These are phyloP conservation scores for Giardia duodenalis DNA, from an alignment of 208 protist species.

Conservation along the genomic window DNA sequence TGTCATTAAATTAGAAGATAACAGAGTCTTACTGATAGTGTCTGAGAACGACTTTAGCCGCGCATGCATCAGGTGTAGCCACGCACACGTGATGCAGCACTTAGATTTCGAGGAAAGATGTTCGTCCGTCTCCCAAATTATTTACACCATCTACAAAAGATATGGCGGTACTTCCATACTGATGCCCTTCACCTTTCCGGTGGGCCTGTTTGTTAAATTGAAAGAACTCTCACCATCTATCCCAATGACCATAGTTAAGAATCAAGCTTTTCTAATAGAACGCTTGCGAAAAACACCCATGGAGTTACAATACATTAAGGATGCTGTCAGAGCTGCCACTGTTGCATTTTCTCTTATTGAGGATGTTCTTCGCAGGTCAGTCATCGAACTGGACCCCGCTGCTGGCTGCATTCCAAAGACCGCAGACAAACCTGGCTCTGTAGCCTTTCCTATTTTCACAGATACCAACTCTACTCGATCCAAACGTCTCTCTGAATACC, in stretches of 20 bases:
- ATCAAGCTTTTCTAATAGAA: background rate
- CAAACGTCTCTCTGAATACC: background rate
- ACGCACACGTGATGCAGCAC: background rate
- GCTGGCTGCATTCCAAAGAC: too few species aligned
- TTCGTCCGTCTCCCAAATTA: background rate
- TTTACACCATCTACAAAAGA: background rate
- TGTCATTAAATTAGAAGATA: background rate
- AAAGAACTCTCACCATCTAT: background rate
- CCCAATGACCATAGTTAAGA: background rate
- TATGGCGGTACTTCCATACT: background rate
- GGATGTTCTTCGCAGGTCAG: background rate
- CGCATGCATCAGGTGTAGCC: background rate
- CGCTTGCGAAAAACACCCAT: background rate
- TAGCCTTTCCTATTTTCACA: too few species aligned
- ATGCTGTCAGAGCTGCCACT: background rate
- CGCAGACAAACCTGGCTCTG: too few species aligned
- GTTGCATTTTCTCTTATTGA: background rate
- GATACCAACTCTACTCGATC: background rate
- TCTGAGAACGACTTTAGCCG: background rate
- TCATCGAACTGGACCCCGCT: background rate
- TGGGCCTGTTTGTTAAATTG: background rate
- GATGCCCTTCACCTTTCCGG: background rate
- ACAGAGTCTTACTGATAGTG: background rate
- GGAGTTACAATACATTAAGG: background rate
- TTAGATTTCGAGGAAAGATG: background rate